These are phyloP conservation scores for Botrytis squamosa DNA, from an alignment of 2,329 filamentous ascomycete genomes.

Conservation along the genomic window DNA sequence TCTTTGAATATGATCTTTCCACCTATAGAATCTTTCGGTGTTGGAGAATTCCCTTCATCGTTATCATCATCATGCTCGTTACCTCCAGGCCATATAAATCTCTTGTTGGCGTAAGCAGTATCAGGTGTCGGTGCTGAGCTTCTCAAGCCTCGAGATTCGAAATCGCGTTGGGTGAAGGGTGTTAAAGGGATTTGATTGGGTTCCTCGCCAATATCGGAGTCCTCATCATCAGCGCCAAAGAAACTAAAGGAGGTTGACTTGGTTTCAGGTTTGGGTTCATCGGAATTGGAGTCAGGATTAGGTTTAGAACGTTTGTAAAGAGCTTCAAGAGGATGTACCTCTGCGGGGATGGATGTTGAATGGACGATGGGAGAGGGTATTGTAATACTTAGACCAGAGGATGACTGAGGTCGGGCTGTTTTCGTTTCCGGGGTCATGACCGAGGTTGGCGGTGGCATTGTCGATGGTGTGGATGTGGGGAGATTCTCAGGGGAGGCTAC, in stretches of 20 bases:
- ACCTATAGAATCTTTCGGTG: not conserved
- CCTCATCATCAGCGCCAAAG: conserved; percentile 59
- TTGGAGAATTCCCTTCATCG: conserved; percentile 39
- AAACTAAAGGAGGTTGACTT: conserved; percentile 68
- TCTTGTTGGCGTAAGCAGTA: conserved; percentile 72
- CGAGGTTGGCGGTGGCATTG: conserved; percentile 7
- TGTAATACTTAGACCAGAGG: conserved; percentile 55
- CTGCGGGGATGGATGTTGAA: conserved; percentile 42
- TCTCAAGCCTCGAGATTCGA: conserved; percentile 70
- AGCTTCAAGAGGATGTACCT: conserved; percentile 82
- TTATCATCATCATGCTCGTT: conserved; percentile 48
- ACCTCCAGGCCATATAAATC: conserved; percentile 55
- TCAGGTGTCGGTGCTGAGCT: conserved; percentile 95
- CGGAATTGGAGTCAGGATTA: conserved; percentile 37
- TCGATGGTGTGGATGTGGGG: conserved; percentile 26
- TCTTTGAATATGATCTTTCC: conserved; percentile 28
- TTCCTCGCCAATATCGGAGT: conserved; percentile 43
- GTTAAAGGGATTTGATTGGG: conserved; percentile 64
- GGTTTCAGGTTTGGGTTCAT: conserved; percentile 33
- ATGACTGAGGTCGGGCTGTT: conserved; percentile 41
- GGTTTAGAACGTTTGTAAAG: conserved; percentile 75
- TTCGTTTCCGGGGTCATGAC: conserved; percentile 15
- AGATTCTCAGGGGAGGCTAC: conserved; percentile 23
- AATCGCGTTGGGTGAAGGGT: conserved; percentile 76
- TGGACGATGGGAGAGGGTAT: conserved; percentile 44